Base-by-base conservation (phyloP, 176 grass and related monocot genomes). In the barley (Hordeum vulgare) region DNA sequence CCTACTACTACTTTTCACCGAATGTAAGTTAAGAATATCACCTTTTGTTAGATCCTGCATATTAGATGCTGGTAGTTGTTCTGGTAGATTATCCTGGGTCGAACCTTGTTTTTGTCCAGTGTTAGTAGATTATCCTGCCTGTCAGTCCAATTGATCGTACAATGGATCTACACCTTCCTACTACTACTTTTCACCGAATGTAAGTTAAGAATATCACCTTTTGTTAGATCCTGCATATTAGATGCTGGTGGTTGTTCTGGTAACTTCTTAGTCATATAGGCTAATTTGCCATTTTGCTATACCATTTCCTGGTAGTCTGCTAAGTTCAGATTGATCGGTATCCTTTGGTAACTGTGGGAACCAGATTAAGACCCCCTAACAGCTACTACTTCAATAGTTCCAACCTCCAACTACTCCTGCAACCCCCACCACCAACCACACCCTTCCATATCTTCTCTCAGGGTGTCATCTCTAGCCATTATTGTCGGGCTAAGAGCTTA, bases 301-400 rank as follows among this genome's bases (percentile, higher is more conserved):
- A 60, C 51, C 58, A 41, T 86, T 29, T 82, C 74, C 78, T 83
- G 9, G 17, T 61, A 71, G 63, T 51, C 63, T 29, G 60, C 29
- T 62, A 34, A 74, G 81, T 86, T 73, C 44, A 53, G 79, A 66
- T 39, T 41, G 53, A 39, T 36, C n/a, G 67, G 45, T 83, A 80
- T 83, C 29, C 18, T 83, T 82, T 61, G 45, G 47, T 49, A 61
- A 68, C 75, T 34, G 23, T 27, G 15, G 75, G 80, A 73, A 70
- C 36, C 39, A 20, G 35, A 90, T 87, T 61, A 87, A 80, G 39
- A 31, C 75, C 61, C 41, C 25, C 75, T 80, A 90, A 58, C 89
- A 84, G 83, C 75, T 67, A 47, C 57, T 79, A 51, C 67, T 80
- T 86, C 66, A 80, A 69, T 83, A 69, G 60, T 78, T 84, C 42